A percentile compares a stretch with the other conserved stretches of the same genome.
phyloP scores from a whole-genome alignment of 805 yeast genomes.

The Metschnikowia lachancei region DNA sequence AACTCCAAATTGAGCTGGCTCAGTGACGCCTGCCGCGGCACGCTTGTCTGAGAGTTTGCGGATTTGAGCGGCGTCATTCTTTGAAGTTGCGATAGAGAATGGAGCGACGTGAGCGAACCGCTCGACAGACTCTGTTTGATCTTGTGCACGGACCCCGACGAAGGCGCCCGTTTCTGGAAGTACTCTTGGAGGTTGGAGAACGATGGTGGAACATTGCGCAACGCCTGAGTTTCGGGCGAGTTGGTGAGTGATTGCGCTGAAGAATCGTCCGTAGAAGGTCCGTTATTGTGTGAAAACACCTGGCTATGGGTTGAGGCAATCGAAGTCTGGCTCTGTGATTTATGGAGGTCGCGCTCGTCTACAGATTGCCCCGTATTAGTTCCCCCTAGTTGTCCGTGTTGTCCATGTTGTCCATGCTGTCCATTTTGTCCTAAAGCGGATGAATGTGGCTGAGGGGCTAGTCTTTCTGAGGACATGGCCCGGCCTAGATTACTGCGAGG shows the following conservation, averaged over 20 bases:
- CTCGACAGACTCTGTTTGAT: conserved; percentile 24
- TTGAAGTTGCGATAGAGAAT: conserved; percentile 24
- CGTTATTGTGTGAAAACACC: conserved; percentile 27
- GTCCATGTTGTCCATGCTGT: not conserved
- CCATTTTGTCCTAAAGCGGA: not conserved
- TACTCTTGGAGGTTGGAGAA: conserved; percentile 35
- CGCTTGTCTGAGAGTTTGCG: conserved; percentile 2
- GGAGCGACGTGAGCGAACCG: conserved; percentile 15
- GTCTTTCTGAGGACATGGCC: not conserved
- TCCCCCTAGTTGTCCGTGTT: too few species aligned
- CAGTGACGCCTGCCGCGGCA: conserved; percentile 23
- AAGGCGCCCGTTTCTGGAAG: conserved; percentile 25
- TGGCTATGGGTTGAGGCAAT: conserved; percentile 23
- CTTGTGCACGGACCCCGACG: conserved; percentile 23
- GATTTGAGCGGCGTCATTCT: conserved; percentile 46
- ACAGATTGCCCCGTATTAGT: too few species aligned
- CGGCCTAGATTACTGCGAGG: not conserved
- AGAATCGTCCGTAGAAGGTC: conserved; percentile 27
- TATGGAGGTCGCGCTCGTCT: conserved; percentile 15
- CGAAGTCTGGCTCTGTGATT: conserved; percentile 29
- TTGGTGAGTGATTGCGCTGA: conserved; percentile 32
- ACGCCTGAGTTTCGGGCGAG: conserved; percentile 29
- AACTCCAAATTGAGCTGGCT: conserved; percentile 39
- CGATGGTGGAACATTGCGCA: conserved; percentile 22
- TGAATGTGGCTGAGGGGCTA: not conserved